Conservation (phyloP, 2,329 filamentous ascomycete genomes). For the Diplodia seriata region DNA sequence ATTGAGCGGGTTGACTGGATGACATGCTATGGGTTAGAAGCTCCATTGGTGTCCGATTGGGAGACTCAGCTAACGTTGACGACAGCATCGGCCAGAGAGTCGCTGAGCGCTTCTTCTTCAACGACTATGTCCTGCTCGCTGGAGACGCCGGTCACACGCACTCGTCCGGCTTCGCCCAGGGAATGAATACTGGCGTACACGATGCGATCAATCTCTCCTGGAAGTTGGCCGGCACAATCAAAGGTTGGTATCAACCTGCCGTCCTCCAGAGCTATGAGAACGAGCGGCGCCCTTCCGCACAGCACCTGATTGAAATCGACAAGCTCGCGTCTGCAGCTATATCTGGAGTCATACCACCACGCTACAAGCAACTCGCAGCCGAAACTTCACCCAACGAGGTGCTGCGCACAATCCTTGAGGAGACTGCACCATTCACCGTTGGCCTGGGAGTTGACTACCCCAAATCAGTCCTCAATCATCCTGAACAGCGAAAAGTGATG, state of each 20-base stretch:
- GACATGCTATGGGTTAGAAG: background rate
- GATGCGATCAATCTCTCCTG: constrained; percentile 38
- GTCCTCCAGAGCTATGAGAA: constrained; percentile 42
- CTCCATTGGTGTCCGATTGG: background rate
- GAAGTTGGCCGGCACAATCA: constrained; percentile 38
- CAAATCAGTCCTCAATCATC: background rate
- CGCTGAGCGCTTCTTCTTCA: background rate
- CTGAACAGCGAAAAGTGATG: background rate
- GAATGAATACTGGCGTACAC: constrained; percentile 38
- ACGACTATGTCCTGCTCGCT: constrained; percentile 23
- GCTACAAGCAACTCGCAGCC: constrained; percentile 5
- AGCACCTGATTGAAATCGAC: constrained; percentile 16
- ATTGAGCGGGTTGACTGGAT: constrained; percentile 17
- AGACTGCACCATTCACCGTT: constrained; percentile 11
- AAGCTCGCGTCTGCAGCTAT: constrained; percentile 1
- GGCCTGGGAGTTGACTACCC: constrained; percentile 3
- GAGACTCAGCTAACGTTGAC: constrained; percentile 35
- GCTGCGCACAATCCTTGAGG: background rate
- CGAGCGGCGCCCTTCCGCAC: constrained; percentile 37
- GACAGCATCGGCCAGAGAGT: constrained; percentile 13
- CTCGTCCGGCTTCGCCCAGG: constrained; percentile 37
- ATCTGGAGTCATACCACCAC: background rate
- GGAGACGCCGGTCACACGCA: constrained; percentile 39
- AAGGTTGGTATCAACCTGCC: constrained; percentile 36
- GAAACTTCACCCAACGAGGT: background rate